Percentiles rank a stretch among this genome's conserved stretches.
Conservation (phyloP, 2,329 filamentous ascomycete genomes). For the Penicillium sp. region DNA sequence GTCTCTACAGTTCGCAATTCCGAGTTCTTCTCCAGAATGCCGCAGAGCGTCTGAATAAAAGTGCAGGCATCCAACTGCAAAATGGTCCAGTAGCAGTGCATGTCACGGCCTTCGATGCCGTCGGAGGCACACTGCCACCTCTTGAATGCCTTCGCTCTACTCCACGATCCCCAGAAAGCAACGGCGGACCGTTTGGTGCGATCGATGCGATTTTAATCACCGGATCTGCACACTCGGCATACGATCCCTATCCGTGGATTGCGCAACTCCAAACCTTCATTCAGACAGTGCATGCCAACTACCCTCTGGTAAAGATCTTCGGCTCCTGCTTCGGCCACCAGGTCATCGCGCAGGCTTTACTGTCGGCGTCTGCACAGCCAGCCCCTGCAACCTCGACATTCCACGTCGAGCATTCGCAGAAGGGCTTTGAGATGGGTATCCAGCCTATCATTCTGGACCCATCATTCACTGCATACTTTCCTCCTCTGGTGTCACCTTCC, state of each 20-base stretch:
- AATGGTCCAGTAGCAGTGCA: conserved; percentile 21
- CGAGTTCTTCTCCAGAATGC: conserved; percentile 32
- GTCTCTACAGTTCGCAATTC: conserved; percentile 39
- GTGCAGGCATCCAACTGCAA: conserved; percentile 1
- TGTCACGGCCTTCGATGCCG: conserved; percentile 34
- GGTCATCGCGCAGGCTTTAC: conserved; percentile 29
- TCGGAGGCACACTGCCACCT: conserved; percentile 30
- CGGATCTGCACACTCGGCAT: conserved; percentile 26
- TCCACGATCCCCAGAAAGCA: conserved; percentile 1
- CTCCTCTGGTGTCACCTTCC: conserved; percentile 3
- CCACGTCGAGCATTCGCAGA: conserved; percentile 20
- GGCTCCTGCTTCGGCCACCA: conserved; percentile 38
- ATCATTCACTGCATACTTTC: conserved; percentile 17
- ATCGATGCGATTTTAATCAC: conserved; percentile 34
- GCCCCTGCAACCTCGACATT: conserved; percentile 5
- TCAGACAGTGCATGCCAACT: conserved; percentile 22
- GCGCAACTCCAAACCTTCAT: conserved; percentile 22
- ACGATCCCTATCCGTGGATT: conserved; percentile 29
- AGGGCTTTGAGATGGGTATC: conserved; percentile 33
- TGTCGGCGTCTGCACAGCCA: conserved; percentile 4
- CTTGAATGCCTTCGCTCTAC: conserved; percentile 23
- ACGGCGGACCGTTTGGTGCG: conserved; percentile 6
- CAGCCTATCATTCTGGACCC: conserved; percentile 24
- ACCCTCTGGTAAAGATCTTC: conserved; percentile 31
- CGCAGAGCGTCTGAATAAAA: conserved; percentile 26